Evolutionary conservation across 169 alveolate species (phyloP), one percentile per base, ranked within the genome.

Genomic region (Pseudocohnilembus persalinus): DNA sequence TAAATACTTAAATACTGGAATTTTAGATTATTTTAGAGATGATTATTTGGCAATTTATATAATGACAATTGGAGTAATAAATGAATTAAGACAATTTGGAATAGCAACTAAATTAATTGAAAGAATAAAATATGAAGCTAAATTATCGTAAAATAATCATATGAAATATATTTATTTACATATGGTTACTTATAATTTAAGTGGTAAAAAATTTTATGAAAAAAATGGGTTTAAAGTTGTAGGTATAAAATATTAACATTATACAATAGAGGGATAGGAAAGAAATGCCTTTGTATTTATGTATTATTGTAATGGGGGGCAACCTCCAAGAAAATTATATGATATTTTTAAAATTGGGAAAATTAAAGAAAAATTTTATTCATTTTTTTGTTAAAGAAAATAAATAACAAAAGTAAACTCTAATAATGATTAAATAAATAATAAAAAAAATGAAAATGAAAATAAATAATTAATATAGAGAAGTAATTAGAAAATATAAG

Each of bases 181-280:
- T 34, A 84, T 84, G 89, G 84, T 84, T 1, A 76, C 78, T n/a
- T 84, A 84, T 77, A 84, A 84, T 68, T 31, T 25, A 24, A 25
- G 49, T 24, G 89, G 82, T 77, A 75, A 63, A 32, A 26, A 76
- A 20, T 84, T 84, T 49, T 84, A 84, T 74, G 28, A 65, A 77
- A 84, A 84, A 73, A 76, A 77, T 76, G 89, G 83, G 0, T 84
- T 77, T 34, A 65, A 31, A 65, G 1, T 28, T 15, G 77, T 84
- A 6, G 68, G 77, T 29, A 68, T 32, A 33, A 76, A 73, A 34
- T n/a, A 77, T 65, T 27, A 84, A 24, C 83, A 68, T 72, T 84
- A 84, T 72, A 24, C 76, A 25, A 77, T 84, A 29, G 89, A 84
- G 32, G 33, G 77, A 27, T 31, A 84, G 29, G 27, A 0, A 32